A percentile compares a stretch with the other conserved stretches of the same genome.
Conservation (phyloP, 1,284 basidiomycete genomes). For the Mycena citricolor region DNA sequence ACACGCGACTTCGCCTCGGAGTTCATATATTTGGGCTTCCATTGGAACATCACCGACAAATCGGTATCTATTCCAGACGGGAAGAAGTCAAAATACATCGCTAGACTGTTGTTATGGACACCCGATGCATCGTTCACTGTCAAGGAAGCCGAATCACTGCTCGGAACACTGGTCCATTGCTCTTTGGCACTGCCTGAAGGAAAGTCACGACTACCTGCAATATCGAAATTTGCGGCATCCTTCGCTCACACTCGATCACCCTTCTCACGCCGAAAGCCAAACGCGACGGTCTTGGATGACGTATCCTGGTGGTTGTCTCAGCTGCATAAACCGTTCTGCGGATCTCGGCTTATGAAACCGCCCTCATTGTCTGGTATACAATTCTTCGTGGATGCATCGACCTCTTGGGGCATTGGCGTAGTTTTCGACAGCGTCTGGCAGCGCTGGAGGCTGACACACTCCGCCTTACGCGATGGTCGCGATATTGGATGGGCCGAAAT, state of each 20-base stretch:
- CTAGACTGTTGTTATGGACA: slow-evolving; percentile 24
- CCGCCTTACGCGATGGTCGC: slow-evolving; percentile 27
- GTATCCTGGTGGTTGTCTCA: slow-evolving; percentile 34
- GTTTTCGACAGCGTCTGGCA: slow-evolving; percentile 26
- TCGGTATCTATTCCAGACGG: slow-evolving; percentile 30
- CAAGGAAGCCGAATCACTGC: slow-evolving; percentile 27
- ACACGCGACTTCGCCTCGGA: slow-evolving; percentile 25
- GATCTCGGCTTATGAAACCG: slow-evolving; percentile 22
- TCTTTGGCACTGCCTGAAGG: slow-evolving; percentile 34
- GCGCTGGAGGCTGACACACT: slow-evolving; percentile 24
- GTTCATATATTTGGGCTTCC: slow-evolving; percentile 39
- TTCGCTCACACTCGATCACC: slow-evolving; percentile 21
- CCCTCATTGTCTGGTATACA: slow-evolving; percentile 20
- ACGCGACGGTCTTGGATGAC: slow-evolving; percentile 29
- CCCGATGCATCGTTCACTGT: slow-evolving; percentile 2
- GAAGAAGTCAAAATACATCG: slow-evolving; percentile 28
- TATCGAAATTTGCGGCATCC: slow-evolving; percentile 30
- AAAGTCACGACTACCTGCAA: slow-evolving; percentile 27
- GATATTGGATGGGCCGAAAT: slow-evolving; percentile 39
- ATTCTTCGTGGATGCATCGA: slow-evolving; percentile 29
- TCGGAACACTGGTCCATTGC: slow-evolving; percentile 36
- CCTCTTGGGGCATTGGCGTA: slow-evolving; percentile 35
- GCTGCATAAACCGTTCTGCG: background rate
- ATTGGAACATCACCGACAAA: slow-evolving; percentile 33
- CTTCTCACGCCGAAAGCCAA: slow-evolving; percentile 21